Conservation (phyloP, 192 early-diverging fungal genomes). For the Phycomyces nitens region DNA sequence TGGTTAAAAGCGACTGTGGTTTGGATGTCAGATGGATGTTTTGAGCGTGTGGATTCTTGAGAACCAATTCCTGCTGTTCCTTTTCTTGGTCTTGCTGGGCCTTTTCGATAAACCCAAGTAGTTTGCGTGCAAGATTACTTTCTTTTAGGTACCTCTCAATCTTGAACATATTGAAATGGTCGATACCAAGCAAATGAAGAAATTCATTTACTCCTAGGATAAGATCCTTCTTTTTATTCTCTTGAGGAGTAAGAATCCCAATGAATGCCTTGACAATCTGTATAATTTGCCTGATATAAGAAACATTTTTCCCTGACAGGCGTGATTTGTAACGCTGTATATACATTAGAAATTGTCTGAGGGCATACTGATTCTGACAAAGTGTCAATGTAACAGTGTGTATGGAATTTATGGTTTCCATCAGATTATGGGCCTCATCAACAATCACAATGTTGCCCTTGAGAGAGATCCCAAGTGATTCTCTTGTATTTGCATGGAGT, state of each 20-base stretch:
- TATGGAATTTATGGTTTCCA: slow-evolving; percentile 68
- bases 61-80: not conserved
- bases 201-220: slow-evolving; percentile 67
- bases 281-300: slow-evolving; percentile 75
- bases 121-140: slow-evolving; percentile 67
- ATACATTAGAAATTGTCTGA: slow-evolving; percentile 63
- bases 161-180: slow-evolving; percentile 83
- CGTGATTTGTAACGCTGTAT: slow-evolving; percentile 62
- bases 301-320: slow-evolving; percentile 66
- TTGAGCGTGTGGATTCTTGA: not conserved
- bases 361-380: slow-evolving; percentile 46
- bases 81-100: slow-evolving; percentile 17
- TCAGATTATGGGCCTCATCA: slow-evolving; percentile 79
- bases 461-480: slow-evolving; percentile 69
- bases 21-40: not conserved
- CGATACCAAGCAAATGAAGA: slow-evolving; percentile 60
- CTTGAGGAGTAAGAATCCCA: slow-evolving; percentile 20
- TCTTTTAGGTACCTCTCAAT: slow-evolving; percentile 62
- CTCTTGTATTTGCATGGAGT: slow-evolving; percentile 69
- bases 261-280: slow-evolving; percentile 55
- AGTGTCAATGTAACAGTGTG: slow-evolving; percentile 61
- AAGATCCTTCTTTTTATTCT: slow-evolving; percentile 15
- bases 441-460: slow-evolving; percentile 77
- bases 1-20: slow-evolving; percentile 15
- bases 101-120: slow-evolving; percentile 52